Evolutionary conservation across 768 basidiomycete species (phyloP), one percentile per base, ranked within the genome.

Genomic region (Naganishia antarctica): DNA sequence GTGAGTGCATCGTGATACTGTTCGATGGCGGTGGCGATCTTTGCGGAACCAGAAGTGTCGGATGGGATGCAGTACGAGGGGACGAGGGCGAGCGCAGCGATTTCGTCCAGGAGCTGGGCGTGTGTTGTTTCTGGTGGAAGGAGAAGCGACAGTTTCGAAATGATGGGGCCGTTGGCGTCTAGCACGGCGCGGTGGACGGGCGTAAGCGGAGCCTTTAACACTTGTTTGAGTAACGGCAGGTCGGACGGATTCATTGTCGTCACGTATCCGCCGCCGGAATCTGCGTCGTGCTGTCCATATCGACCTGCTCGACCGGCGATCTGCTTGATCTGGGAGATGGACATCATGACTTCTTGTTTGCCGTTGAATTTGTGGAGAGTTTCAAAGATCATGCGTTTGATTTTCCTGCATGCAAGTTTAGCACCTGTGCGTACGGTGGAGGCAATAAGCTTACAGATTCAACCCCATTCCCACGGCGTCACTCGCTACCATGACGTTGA

Each of bases 401-500:
- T 97, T 82, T 91, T 92, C 37, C 93, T 98, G 71, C 3, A 44
- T 40, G 16, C 7, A 5, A 34, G 23, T 13, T n/a, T 26, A 31
- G 49, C n/a, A 28, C 8, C 18, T 12, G 44, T n/a, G n/a, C n/a
- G n/a, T n/a, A n/a, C n/a, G n/a, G n/a, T n/a, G n/a, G n/a, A n/a
- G n/a, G n/a, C n/a, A n/a, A n/a, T n/a, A n/a, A n/a, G 70, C 78
- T 68, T 75, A 97, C 96, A 99, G 78, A 73, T 99, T 98, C 23
- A 99, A 82, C 0, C 96, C 96, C 91, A 99, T 93, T 1, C 96
- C 92, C 51, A 97, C 87, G 0, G 92, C 91, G 72, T 99, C 96
- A 70, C 89, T 92, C 1, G 90, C 94, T 18, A 98, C 84, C 44
- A 99, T 82, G 1, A 98, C 86, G 70, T 94, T 89, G 71, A 88